phyloP scores from a whole-genome alignment of 345 rosid genomes.

The Acer saccharum region DNA sequence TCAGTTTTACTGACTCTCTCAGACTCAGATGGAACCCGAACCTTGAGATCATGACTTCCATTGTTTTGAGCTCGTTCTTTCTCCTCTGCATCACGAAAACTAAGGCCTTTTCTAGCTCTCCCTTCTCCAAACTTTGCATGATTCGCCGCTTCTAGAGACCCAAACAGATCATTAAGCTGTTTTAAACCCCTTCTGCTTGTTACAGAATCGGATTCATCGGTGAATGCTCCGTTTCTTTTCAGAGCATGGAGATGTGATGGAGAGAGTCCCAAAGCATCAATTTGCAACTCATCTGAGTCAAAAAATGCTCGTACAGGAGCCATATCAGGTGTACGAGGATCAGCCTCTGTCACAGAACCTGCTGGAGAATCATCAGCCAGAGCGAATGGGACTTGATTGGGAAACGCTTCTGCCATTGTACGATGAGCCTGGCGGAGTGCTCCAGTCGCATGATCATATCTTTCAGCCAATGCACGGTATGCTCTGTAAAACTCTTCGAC shows the following conservation, averaged over 20 bases:
- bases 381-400: constrained; percentile 75
- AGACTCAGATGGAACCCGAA: constrained; percentile 49
- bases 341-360: constrained; percentile 46
- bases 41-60: constrained; percentile 39
- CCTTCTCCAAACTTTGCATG: constrained; percentile 44
- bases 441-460: constrained; percentile 96
- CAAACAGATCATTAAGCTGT: constrained; percentile 49
- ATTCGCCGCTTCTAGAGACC: constrained; percentile 36
- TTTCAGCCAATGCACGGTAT: constrained; percentile 95
- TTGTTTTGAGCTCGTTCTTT: constrained; percentile 31
- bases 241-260: constrained; percentile 44
- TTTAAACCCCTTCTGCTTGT: constrained; percentile 58
- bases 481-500: constrained; percentile 99
- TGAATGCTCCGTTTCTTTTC: constrained; percentile 64
- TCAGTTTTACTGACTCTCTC: constrained; percentile 71
- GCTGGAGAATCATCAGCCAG: constrained; percentile 67
- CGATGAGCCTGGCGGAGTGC: constrained; percentile 89
- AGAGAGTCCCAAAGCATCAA: constrained; percentile 60
- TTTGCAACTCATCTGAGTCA: constrained; percentile 60
- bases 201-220: constrained; percentile 55
- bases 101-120: constrained; percentile 76
- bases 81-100: constrained; percentile 60
- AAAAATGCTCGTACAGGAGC: constrained; percentile 46
- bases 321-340: constrained; percentile 80
- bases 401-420: constrained; percentile 94